Base-by-base conservation (phyloP, 495 filamentous ascomycete species). In the Penicillium chermesinum region DNA sequence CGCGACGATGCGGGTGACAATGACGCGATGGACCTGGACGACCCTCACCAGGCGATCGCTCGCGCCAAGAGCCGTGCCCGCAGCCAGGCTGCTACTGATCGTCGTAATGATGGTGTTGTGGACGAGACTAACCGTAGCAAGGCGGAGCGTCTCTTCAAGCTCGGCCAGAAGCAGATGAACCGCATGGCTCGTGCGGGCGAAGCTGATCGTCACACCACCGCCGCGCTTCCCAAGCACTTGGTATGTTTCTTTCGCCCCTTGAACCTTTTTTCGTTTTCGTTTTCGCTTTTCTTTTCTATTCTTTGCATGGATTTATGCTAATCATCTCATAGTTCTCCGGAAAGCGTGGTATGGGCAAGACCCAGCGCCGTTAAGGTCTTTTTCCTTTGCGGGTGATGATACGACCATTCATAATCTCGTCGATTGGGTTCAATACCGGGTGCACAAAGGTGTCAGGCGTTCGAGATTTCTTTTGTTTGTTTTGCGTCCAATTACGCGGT, bases 161-260 rank as follows among this genome's bases (percentile, higher is more conserved):
- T 98, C 60, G 77, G 84, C 54, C 93, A 98, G 83, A 89, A 90
- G 79, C 88, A 89, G 83, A 96, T 94, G 90, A 97, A 98, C 74
- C 78, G 91, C 50, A 91, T 94, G 87, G 93, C 93, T 36, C 82
- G 91, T 63, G 83, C 87, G 76, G 93, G 93, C 71, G 93, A 98
- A 75, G 90, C 89, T 32, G 93, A 98, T 81, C 79, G 93, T 63
- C 94, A 97, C 72, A 85, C 84, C 41, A 83, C 84, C 45, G 84
- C 84, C 7, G 75, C 85, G 36, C 70, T 95, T 63, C 82, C 87
- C 42, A 98, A 95, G 74, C 91, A 96, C 73, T 78, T 98, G 80
- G 89, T 96, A 78, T 58, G 83, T 77, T 13, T 55, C 5, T 22
- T 14, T n/a, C n/a, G n/a, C n/a, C n/a, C n/a, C n/a, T n/a, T n/a